Evolutionary conservation across 768 basidiomycete genomes (phyloP), one percentile per base, ranked within the genome.

Genomic region (Hydnomerulius pinastri): DNA sequence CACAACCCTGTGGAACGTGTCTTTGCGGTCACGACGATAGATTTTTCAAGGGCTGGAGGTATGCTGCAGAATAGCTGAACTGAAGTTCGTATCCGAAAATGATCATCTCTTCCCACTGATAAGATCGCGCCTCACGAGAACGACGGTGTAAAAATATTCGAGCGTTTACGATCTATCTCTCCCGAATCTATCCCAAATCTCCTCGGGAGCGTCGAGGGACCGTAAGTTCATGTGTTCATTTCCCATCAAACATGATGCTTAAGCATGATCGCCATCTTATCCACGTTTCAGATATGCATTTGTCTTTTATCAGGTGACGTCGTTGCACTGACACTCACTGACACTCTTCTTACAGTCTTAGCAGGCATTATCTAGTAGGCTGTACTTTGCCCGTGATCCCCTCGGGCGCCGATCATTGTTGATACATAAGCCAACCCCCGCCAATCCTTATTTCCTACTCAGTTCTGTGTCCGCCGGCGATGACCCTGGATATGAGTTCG

Each of bases 331-430:
- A 12, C 21, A 24, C 23, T 42, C 47, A 18, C 13, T 27, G 15
- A 13, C 36, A 20, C 33, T 43, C 17, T 15, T 25, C 32, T 48
- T 47, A 56, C 24, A 52, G 17, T 21, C n/a, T 6, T 17, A 42
- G 46, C 56, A 86, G 85, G 68, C 64, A 44, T 35, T 55, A 38
- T 71, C 75, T 7, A 64, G 71, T 25, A 75, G 66, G 27, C 59
- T 96, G 8, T 89, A 81, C 68, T 92, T 87, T 60, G 87, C 78
- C 13, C 77, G 91, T 46, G 92, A 96, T 67, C 90, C 91, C 3
- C 78, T 94, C 2, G 92, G 92, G 6, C 79, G 92, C 30, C 79
- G 93, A 40, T 94, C 92, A n/a, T 75, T 96, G 6, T 72, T 96
- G 6, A 72, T 90, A 27, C 87, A 87, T 50, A 73, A 67, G 50